Base-by-base conservation (phyloP, 495 filamentous ascomycete species). In the Penicillium subrubescens region DNA sequence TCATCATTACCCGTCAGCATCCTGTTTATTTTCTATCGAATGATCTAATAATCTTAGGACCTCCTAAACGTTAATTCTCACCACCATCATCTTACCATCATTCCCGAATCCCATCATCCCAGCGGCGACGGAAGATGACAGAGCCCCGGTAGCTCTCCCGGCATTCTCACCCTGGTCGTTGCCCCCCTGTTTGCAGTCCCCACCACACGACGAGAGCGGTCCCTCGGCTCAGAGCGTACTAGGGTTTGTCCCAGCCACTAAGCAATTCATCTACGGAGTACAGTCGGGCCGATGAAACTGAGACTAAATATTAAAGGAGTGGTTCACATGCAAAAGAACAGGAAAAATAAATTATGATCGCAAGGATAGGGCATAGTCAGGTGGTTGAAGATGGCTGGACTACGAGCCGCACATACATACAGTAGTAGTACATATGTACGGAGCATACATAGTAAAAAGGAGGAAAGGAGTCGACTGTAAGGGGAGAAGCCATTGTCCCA, bases 281-380 rank as follows among this genome's bases (percentile, higher is more conserved):
- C 57, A 37, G 65, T 63, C 68, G 65, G 66, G 50, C 66, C 66
- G 65, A 68, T 33, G 41, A 41, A 52, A 46, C 25, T 46, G 48
- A 31, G 51, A 46, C 25, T 39, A 27, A 27, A 27, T 27, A 1
- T 33, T 0, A 37, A 17, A 5, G 14, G 12, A 58, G 21, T 48
- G 43, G 54, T 63, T 64, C 65, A 67, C 65, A 67, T 67, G 65
- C 43, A n/a, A 33, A 51, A 10, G 33, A 31, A n/a, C n/a, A 10
- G 53, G 14, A 35, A 56, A n/a, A 31, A 31, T 25, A n/a, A 35
- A 14, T 5, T 14, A 37, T 15, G 10, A 14, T 17, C 3, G 50
- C 19, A 44, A 62, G 53, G 37, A 37, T 35, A 57, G 29, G 27
- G 50, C 17, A 31, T 27, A 34, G 39, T 43, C 27, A 44, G 39